Evolutionary conservation across 2,329 filamentous ascomycete genomes (phyloP), one percentile per base, ranked within the genome.

Genomic region (Trichoderma lentiforme): DNA sequence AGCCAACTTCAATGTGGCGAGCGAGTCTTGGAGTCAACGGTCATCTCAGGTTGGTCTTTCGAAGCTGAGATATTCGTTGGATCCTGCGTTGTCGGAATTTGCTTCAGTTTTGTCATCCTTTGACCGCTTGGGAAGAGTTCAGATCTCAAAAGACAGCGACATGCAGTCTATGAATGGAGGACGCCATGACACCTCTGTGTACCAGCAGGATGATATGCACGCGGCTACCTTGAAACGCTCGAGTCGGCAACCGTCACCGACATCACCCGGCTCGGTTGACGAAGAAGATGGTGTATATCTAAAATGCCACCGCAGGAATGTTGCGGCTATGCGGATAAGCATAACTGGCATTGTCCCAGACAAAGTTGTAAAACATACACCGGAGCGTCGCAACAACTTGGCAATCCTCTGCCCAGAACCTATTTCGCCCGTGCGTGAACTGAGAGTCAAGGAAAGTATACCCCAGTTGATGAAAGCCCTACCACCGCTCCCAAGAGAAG

Each of bases 401-500:
- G 76, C 80, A 14, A 82, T 86, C 43, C 73, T 86, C 39, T 83
- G 83, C 4, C 85, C 85, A n/a, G 82, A 84, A 60, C 85, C 85
- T 15, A 83, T 86, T 4, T 87, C 85, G 18, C 83, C 85, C 39
- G 80, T 79, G 39, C 80, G 81, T 32, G 80, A 84, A 73, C 79
- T 86, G 21, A 84, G 81, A 66, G 79, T 85, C 51, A 85, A 84
- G 71, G 85, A 84, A 73, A 87, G 84, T 73, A 84, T 86, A 66
- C 84, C 86, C 7, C 82, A 83, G 53, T 78, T 88, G 15, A 87
- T 87, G 85, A 88, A 88, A 75, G 82, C 84, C 26, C 74, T 88
- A 56, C 86, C 86, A 15, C 80, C 83, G 15, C 74, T 87, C 8
- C 85, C 86, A 4, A 77, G 77, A 5, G 78, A 80, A 39, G 72